A percentile compares a stretch with the other conserved stretches of the same genome.
These are phyloP conservation scores for Russula lepida DNA, from an alignment of 768 basidiomycete genomes.

Conservation along the genomic window DNA sequence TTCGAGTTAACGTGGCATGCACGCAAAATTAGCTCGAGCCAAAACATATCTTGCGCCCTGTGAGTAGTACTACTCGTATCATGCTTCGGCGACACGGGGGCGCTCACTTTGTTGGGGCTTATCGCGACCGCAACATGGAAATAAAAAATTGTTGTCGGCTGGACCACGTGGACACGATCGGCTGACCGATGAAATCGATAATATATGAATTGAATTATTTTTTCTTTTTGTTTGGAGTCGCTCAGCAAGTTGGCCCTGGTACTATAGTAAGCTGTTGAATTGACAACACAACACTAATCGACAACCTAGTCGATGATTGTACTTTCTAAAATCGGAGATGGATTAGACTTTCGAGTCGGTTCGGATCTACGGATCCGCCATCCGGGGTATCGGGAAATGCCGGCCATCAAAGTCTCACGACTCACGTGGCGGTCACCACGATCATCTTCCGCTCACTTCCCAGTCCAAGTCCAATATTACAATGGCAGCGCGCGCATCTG, in stretches of 20 bases:
- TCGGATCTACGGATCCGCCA: background rate
- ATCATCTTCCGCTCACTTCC: background rate
- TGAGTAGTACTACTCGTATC: too few relatives aligned
- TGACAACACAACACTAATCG: too few relatives aligned
- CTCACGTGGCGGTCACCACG: background rate
- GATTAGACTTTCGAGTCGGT: background rate
- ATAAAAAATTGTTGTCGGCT: background rate
- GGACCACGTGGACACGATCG: background rate
- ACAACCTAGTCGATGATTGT: background rate
- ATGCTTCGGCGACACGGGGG: too few relatives aligned
- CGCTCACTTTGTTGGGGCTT: background rate
- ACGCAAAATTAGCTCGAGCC: background rate
- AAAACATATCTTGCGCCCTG: background rate
- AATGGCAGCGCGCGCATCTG: conserved; percentile 49
- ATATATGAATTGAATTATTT: background rate
- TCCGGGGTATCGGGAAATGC: background rate
- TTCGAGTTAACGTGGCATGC: background rate
- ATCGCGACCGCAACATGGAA: background rate
- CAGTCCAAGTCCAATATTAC: too few relatives aligned
- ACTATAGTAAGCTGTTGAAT: too few relatives aligned
- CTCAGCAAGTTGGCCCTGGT: too few relatives aligned
- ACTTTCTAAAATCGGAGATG: background rate
- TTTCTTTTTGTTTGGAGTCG: too few relatives aligned
- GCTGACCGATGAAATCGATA: background rate
- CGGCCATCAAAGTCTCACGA: background rate